Evolutionary conservation across 116 monocot species (phyloP), one percentile per base, ranked within the genome.

Genomic region (Trichopus zeylanicus): DNA sequence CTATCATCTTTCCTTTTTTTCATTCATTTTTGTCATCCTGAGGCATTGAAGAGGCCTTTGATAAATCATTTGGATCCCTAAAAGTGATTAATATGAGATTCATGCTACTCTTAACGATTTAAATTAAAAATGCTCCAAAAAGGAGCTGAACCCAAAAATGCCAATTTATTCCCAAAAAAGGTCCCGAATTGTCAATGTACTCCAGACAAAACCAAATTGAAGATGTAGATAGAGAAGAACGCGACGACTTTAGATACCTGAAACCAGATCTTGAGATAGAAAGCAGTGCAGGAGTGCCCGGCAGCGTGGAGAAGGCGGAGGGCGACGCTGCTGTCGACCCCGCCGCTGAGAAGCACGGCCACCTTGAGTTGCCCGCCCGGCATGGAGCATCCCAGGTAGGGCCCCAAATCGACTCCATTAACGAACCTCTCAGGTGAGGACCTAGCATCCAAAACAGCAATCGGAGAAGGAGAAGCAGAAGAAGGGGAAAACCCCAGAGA

Each of bases 241-340:
- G 21, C 1, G 55, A 55, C n/a, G 42, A 42, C 13, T 42, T 42
- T 15, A n/a, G 13, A 42, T 51, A 95, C 95, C 91, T 97, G 95
- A 59, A 97, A 97, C 95, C 95, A 97, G 24, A 97, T 97, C 54
- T 97, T 97, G 57, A 97, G 95, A 56, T 97, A 97, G 68, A 97
- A 97, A 7, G 97, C 97, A 20, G 91, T 91, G 75, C 91, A 87
- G 29, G 70, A 70, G 73, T 98, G 91, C 5, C 91, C 97, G n/a
- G 88, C 91, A 11, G 97, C 97, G 62, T 91, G 91, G 66, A 98
- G 85, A 56, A 98, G 79, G 22, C 97, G 84, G 13, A 98, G 91
- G 7, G 97, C 81, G 39, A 91, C 87, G 68, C 91, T 98, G 73
- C 97, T 98, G 55, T 98, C 97, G 10, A 98, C 97, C 27, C 97